Base-by-base conservation (phyloP, 2,329 filamentous ascomycete genomes). In the Fusarium verticillioides region DNA sequence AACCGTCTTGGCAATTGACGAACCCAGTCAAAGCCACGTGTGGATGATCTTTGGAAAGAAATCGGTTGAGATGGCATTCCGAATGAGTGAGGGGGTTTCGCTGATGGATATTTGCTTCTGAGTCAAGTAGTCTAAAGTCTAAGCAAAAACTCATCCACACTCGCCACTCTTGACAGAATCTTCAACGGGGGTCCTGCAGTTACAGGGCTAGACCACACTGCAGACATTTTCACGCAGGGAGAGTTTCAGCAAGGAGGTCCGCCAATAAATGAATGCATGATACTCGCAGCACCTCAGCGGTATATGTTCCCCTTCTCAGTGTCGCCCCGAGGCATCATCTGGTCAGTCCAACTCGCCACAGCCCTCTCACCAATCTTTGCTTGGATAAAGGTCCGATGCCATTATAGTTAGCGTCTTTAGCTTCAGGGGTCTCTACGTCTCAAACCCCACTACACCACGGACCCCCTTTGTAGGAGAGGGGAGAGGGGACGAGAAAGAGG, bases 311-410 rank as follows among this genome's bases (percentile, higher is more conserved):
- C 50, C 57, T 50, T 62, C 57, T 23, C 54, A 44, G 42, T 54
- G 50, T 40, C 36, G 43, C 30, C 30, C 61, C 61, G 61, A 63
- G 18, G 23, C 58, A 36, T 10, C n/a, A 37, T 43, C n/a, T 42
- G n/a, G 18, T 34, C 19, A 36, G 12, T 30, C 30, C 39, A 30
- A 39, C 39, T 54, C 63, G 39, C 59, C 34, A 32, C 28, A 34
- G 40, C 21, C 40, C 15, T 40, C 34, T n/a, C 6, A 56, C 40
- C 57, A 64, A 49, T 62, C 61, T 62, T 44, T 50, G 47, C 40
- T 42, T 47, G 59, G 63, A 28, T 15, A 65, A 47, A 63, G 19
- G 26, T 53, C 63, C 63, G 63, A 23, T 39, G 39, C 58, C 46
- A 63, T 32, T 32, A 30, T 56, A 63, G 62, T 32, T 60, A 40